These are phyloP conservation scores for Daldinia vernicosa DNA, from an alignment of 495 filamentous ascomycete species.

Conservation along the genomic window DNA sequence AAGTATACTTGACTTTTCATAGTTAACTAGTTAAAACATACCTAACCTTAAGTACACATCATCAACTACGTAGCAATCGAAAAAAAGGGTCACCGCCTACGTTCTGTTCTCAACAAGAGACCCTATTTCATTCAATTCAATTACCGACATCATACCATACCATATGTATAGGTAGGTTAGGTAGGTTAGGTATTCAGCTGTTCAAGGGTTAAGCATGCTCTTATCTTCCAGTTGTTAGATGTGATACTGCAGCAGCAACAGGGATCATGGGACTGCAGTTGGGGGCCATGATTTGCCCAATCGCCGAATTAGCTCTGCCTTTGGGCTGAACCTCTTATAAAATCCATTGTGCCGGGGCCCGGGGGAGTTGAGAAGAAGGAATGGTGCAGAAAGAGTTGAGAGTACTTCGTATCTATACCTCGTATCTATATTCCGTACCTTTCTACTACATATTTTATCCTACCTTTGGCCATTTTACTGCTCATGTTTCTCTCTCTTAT, in stretches of 20 bases:
- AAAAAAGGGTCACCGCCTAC: neutral
- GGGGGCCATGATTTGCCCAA: slow-evolving; percentile 42
- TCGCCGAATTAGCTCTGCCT: slow-evolving; percentile 36
- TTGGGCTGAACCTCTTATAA: slow-evolving; percentile 43
- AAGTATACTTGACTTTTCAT: too few relatives aligned
- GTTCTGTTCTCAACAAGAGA: neutral
- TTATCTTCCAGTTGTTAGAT: slow-evolving; percentile 25
- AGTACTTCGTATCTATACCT: slow-evolving; percentile 26
- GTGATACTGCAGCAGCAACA: slow-evolving; percentile 31
- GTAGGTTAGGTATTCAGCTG: slow-evolving; percentile 16
- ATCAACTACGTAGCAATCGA: too few relatives aligned
- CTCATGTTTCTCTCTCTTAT: neutral
- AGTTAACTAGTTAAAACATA: too few relatives aligned
- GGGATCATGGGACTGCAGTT: slow-evolving; percentile 33
- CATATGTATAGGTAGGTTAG: too few relatives aligned
- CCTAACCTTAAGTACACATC: neutral
- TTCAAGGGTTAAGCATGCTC: slow-evolving; percentile 15
- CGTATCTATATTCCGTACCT: too few relatives aligned
- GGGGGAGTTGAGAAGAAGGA: slow-evolving; percentile 18
- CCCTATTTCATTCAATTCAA: neutral
- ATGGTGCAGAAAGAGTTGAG: slow-evolving; percentile 10
- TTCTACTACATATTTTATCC: slow-evolving; percentile 14
- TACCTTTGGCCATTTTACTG: neutral
- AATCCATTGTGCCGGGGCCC: slow-evolving; percentile 9
- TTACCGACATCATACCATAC: neutral